Evolutionary conservation across 768 basidiomycete genomes (phyloP).

Genomic region (Cyclocybe cylindracea): DNA sequence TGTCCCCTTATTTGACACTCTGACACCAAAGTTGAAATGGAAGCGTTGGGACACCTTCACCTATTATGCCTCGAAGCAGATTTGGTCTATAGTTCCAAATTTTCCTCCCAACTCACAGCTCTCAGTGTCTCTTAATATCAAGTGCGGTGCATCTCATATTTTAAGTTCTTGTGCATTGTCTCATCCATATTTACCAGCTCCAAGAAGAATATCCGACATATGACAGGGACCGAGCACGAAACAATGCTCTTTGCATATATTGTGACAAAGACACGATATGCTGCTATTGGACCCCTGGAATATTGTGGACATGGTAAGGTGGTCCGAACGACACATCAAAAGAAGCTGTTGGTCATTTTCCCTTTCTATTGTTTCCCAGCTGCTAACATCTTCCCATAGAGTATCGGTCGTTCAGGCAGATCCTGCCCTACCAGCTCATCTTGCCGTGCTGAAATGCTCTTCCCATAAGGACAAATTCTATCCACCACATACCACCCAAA

Average conservation of each 20-base stretch:
- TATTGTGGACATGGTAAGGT: slow-evolving; percentile 10
- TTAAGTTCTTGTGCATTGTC: background rate
- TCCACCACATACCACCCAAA: no score
- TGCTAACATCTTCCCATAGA: background rate
- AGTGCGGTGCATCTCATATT: background rate
- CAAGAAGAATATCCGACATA: background rate
- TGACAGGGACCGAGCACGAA: background rate
- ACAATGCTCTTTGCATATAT: background rate
- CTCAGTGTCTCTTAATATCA: background rate
- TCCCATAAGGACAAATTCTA: no score
- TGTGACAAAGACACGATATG: background rate
- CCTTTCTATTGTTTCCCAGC: background rate
- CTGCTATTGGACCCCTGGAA: slow-evolving; percentile 10
- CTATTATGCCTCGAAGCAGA: background rate
- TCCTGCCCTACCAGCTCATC: background rate
- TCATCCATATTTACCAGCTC: background rate
- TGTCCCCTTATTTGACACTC: background rate
- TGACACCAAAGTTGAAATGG: background rate
- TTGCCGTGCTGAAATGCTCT: background rate
- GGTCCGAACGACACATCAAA: background rate
- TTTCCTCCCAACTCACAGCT: slow-evolving; percentile 1
- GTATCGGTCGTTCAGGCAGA: background rate
- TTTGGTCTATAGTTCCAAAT: background rate
- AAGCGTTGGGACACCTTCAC: background rate
- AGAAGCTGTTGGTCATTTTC: slow-evolving; percentile 1